These are phyloP conservation scores for Cocos nucifera DNA, from an alignment of 176 grass and related monocot species.

Conservation along the genomic window DNA sequence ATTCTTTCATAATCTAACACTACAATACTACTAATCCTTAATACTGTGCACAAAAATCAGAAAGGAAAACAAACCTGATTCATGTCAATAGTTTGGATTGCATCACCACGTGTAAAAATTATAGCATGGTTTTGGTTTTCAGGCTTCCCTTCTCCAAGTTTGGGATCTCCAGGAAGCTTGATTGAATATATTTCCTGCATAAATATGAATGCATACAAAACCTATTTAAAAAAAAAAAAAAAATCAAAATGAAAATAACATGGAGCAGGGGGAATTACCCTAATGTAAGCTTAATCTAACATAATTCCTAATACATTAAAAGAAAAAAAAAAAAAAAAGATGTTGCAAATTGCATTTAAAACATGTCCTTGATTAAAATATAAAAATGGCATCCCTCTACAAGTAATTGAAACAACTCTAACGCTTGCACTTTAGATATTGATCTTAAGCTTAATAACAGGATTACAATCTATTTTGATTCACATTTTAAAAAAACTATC, in stretches of 20 bases:
- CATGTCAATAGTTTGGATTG: constrained; percentile 95
- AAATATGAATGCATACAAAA: constrained; percentile 9
- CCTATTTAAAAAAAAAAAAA: constrained; percentile 6
- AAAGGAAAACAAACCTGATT: constrained; percentile 58
- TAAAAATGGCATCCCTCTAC: neutral
- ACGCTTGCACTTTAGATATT: no score
- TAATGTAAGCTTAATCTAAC: no score
- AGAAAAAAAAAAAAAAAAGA: neutral
- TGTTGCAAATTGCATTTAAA: neutral
- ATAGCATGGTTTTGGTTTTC: constrained; percentile 99
- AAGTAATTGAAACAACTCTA: no score
- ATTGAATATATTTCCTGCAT: constrained; percentile 90
- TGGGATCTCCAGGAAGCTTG: constrained; percentile 89
- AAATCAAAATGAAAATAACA: constrained; percentile 13
- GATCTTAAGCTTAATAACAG: no score
- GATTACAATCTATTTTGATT: no score
- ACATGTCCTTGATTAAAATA: neutral
- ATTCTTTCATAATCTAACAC: no score
- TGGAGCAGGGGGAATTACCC: no score
- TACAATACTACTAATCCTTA: neutral
- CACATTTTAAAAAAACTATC: no score
- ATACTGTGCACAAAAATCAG: neutral
- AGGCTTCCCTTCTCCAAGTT: constrained; percentile 95
- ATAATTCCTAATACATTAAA: neutral
- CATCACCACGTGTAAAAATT: constrained; percentile 91